Evolutionary conservation across 805 yeast genomes (phyloP).

Genomic region (Candida wancherniae): DNA sequence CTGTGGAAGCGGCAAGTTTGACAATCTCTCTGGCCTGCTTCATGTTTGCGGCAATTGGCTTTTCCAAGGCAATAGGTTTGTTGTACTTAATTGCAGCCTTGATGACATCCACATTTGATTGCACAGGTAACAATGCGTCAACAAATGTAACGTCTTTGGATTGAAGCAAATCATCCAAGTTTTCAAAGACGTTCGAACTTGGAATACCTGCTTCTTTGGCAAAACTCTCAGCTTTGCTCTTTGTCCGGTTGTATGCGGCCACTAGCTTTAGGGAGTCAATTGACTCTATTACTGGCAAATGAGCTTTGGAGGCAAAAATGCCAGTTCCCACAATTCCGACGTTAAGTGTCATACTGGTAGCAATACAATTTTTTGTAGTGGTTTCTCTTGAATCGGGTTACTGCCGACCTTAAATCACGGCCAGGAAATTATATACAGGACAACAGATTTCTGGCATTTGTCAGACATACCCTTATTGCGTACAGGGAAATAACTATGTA

Average conservation of each 20-base stretch:
- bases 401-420: too few species aligned
- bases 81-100: slow-evolving; percentile 64
- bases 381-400: too few species aligned
- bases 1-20: slow-evolving; percentile 52
- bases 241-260: slow-evolving; percentile 81
- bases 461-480: too few species aligned
- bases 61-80: slow-evolving; percentile 80
- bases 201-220: slow-evolving; percentile 58
- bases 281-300: slow-evolving; percentile 66
- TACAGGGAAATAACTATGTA: too few species aligned
- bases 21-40: slow-evolving; percentile 80
- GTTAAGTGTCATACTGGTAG: slow-evolving; percentile 30
- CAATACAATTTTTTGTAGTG: too few species aligned
- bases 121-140: slow-evolving; percentile 89
- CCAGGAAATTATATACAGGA: too few species aligned
- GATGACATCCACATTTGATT: slow-evolving; percentile 65
- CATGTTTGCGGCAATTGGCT: slow-evolving; percentile 86
- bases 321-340: slow-evolving; percentile 78
- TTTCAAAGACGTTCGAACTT: slow-evolving; percentile 48
- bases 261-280: slow-evolving; percentile 50
- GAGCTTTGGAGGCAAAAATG: slow-evolving; percentile 81
- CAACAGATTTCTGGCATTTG: too few species aligned
- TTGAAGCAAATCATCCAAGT: slow-evolving; percentile 58
- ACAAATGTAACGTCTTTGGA: slow-evolving; percentile 69
- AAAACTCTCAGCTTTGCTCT: slow-evolving; percentile 74